A percentile compares a stretch with the other conserved stretches of the same genome.
Conservation (phyloP, 2,329 filamentous ascomycete species). For the Zalaria obscura region DNA sequence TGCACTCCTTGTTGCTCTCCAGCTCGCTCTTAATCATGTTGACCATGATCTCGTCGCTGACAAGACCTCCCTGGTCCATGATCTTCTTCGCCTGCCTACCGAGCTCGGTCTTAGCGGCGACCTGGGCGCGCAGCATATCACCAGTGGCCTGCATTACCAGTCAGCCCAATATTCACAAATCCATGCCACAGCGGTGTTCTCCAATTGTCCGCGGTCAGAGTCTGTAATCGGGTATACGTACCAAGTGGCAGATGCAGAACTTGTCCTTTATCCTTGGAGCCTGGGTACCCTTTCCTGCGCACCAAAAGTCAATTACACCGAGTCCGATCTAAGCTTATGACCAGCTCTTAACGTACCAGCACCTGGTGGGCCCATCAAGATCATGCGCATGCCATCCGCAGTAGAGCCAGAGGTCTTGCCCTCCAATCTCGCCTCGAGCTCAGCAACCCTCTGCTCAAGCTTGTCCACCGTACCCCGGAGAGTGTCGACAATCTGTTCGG, state of each 20-base stretch:
- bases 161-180: slow-evolving; percentile 1
- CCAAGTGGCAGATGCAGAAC: slow-evolving; percentile 93
- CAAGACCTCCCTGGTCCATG: slow-evolving; percentile 95
- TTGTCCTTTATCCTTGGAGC: slow-evolving; percentile 97
- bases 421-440: slow-evolving; percentile 61
- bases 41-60: slow-evolving; percentile 98
- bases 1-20: slow-evolving; percentile 86
- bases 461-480: slow-evolving; percentile 71
- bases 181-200: background rate
- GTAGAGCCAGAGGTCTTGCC: slow-evolving; percentile 32
- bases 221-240: slow-evolving; percentile 27
- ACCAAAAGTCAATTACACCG: too few relatives aligned
- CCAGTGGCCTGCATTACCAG: slow-evolving; percentile 61
- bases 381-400: slow-evolving; percentile 67
- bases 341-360: slow-evolving; percentile 54
- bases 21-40: slow-evolving; percentile 99
- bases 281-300: slow-evolving; percentile 90
- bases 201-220: background rate
- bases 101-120: slow-evolving; percentile 90
- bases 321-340: too few relatives aligned
- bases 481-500: slow-evolving; percentile 64
- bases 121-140: slow-evolving; percentile 97
- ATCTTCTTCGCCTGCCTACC: slow-evolving; percentile 99
- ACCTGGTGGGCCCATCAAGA: slow-evolving; percentile 92
- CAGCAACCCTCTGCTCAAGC: slow-evolving; percentile 75